These are phyloP conservation scores for Colletotrichum sp. DNA, from an alignment of 2,329 filamentous ascomycete species.

Conservation along the genomic window DNA sequence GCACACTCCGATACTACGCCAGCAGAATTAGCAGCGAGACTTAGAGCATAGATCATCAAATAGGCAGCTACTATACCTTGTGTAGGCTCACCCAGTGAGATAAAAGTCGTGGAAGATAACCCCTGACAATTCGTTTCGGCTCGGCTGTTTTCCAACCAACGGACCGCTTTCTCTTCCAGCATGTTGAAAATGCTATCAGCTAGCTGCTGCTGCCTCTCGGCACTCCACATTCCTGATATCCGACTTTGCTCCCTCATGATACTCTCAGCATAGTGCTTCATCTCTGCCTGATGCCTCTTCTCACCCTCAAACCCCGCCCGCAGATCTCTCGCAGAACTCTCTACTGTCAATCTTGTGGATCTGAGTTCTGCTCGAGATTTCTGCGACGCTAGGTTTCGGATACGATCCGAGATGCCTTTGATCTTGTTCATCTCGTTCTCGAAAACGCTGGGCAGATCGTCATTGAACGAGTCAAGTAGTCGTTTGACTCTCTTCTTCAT, in stretches of 20 bases:
- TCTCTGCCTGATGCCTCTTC: background rate
- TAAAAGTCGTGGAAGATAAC: too few species aligned
- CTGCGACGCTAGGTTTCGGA: slow-evolving; percentile 13
- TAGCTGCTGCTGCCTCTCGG: background rate
- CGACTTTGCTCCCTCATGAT: background rate
- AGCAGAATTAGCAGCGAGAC: background rate
- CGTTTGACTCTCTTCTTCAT: slow-evolving; percentile 18
- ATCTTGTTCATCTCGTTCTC: slow-evolving; percentile 18
- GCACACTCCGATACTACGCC: background rate
- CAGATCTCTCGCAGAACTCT: background rate
- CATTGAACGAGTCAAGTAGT: slow-evolving; percentile 23
- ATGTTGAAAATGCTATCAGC: background rate
- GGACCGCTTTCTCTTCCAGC: background rate
- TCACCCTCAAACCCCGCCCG: slow-evolving; percentile 16
- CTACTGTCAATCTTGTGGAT: background rate
- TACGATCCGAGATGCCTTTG: background rate
- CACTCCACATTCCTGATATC: background rate
- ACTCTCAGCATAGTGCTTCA: background rate
- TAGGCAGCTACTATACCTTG: background rate
- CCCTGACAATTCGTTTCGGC: too few species aligned
- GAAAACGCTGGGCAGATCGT: slow-evolving; percentile 13
- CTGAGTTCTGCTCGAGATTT: slow-evolving; percentile 16
- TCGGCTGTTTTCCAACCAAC: background rate
- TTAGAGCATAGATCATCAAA: too few species aligned
- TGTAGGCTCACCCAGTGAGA: background rate